Conservation (phyloP, 192 early-diverging fungal species). For the Helicostylum pulchrum region DNA sequence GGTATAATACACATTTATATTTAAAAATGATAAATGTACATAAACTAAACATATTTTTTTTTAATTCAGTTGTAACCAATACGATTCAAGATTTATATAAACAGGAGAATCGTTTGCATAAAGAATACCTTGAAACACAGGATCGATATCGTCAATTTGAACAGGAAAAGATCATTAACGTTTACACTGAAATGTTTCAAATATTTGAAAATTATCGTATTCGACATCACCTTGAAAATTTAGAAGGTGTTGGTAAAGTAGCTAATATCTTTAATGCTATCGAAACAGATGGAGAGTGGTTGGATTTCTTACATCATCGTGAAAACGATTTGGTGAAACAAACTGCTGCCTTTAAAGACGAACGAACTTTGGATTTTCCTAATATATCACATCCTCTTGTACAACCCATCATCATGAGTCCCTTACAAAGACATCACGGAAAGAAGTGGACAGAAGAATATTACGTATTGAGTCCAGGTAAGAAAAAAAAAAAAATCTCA, state of each 20-base stretch:
- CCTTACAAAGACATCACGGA: neutral
- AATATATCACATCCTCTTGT: conserved; percentile 32
- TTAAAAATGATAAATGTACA: neutral
- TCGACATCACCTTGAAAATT: conserved; percentile 10
- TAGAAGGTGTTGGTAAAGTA: conserved; percentile 14
- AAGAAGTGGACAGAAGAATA: conserved; percentile 8
- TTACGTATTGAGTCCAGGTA: conserved; percentile 14
- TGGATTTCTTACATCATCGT: conserved; percentile 30
- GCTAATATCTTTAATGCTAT: conserved; percentile 27
- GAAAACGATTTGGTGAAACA: conserved; percentile 36
- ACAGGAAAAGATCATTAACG: conserved; percentile 16
- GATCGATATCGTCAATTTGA: conserved; percentile 19
- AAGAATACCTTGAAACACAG: conserved; percentile 14
- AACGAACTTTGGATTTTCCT: conserved; percentile 32
- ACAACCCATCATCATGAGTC: conserved; percentile 27
- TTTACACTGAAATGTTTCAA: conserved; percentile 15
- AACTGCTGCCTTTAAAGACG: conserved; percentile 20
- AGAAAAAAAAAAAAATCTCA: too few species aligned
- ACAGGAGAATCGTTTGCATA: conserved; percentile 28
- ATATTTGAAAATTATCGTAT: conserved; percentile 26
- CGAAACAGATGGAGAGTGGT: conserved; percentile 42
- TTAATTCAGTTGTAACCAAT: conserved; percentile 14
- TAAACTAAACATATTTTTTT: too few species aligned
- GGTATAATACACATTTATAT: conserved; percentile 4
- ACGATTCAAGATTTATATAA: conserved; percentile 20